phyloP scores from a whole-genome alignment of 108 stramenopile species.

The Conticribra guillardii region DNA sequence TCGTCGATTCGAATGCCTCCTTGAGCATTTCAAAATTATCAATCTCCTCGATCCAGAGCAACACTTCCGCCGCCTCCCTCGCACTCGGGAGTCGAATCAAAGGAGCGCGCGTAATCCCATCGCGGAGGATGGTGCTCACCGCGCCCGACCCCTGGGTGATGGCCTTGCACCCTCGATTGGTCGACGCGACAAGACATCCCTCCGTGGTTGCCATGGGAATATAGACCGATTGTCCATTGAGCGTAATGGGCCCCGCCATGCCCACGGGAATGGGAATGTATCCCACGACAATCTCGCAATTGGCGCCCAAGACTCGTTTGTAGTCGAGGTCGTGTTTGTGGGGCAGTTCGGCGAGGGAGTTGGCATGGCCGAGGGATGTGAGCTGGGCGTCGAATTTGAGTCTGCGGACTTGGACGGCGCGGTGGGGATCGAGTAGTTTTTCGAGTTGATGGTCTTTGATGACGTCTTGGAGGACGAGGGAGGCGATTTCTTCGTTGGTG shows the following conservation, averaged over 20 bases:
- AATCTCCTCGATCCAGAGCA: constrained; percentile 86
- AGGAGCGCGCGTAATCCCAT: constrained; percentile 98
- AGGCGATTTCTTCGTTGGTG: constrained; percentile 71
- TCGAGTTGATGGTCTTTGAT: constrained; percentile 97
- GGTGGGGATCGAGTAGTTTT: constrained; percentile 86
- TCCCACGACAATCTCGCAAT: constrained; percentile 98
- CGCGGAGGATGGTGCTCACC: constrained; percentile 75
- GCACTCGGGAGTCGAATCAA: constrained; percentile 87
- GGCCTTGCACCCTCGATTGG: constrained; percentile 97
- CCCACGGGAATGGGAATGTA: constrained; percentile 98
- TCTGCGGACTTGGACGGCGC: constrained; percentile 93
- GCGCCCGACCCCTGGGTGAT: constrained; percentile 88
- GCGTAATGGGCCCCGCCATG: constrained; percentile 90
- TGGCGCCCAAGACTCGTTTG: constrained; percentile 90
- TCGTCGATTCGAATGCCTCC: constrained; percentile 96
- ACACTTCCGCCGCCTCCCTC: constrained; percentile 89
- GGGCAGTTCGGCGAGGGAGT: constrained; percentile 70
- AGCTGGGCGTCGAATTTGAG: constrained; percentile 72
- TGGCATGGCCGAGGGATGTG: constrained; percentile 49
- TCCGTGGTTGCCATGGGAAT: constrained; percentile 99
- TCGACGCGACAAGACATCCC: constrained; percentile 95
- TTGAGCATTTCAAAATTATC: constrained; percentile 85
- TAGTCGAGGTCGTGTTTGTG: constrained; percentile 85
- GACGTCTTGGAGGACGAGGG: constrained; percentile 72
- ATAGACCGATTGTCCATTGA: constrained; percentile 90